These are phyloP conservation scores for Sphagnum magellanicum DNA, from an alignment of 228 moss, liverwort and hornwort genomes.

Conservation along the genomic window DNA sequence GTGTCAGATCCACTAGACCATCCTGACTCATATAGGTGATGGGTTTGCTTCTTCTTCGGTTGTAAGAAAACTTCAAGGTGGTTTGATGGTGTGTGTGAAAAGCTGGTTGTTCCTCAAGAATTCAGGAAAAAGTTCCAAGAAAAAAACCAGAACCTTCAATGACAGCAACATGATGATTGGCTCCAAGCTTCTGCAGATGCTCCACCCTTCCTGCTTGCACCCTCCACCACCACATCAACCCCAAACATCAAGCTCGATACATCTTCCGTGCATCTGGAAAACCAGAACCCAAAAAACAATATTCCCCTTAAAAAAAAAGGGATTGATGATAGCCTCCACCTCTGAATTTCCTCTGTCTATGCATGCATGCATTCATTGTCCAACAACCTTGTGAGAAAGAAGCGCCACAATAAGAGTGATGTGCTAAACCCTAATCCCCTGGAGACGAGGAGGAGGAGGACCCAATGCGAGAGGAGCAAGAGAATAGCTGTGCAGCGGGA, in stretches of 20 bases:
- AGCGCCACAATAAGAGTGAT: not conserved
- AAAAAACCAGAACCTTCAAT: slow-evolving; percentile 58
- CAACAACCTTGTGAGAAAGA: not conserved
- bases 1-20: not conserved
- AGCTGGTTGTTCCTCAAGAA: not conserved
- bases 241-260: not conserved
- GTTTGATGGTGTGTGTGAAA: not conserved
- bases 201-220: slow-evolving; percentile 57
- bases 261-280: too few relatives aligned
- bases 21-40: not conserved
- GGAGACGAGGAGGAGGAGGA: not conserved
- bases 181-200: slow-evolving; percentile 54
- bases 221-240: not conserved
- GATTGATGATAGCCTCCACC: too few relatives aligned
- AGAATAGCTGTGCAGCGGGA: slow-evolving; percentile 12
- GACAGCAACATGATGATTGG: slow-evolving; percentile 53
- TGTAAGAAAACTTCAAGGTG: too few relatives aligned
- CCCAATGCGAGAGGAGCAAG: not conserved
- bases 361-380: not conserved
- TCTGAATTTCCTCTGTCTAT: too few relatives aligned
- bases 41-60: too few relatives aligned
- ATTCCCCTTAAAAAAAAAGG: not conserved
- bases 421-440: not conserved
- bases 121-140: not conserved
- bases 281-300: too few relatives aligned